Evolutionary conservation across 768 basidiomycete species (phyloP).

Genomic region (Cystofilobasidium ferigula): DNA sequence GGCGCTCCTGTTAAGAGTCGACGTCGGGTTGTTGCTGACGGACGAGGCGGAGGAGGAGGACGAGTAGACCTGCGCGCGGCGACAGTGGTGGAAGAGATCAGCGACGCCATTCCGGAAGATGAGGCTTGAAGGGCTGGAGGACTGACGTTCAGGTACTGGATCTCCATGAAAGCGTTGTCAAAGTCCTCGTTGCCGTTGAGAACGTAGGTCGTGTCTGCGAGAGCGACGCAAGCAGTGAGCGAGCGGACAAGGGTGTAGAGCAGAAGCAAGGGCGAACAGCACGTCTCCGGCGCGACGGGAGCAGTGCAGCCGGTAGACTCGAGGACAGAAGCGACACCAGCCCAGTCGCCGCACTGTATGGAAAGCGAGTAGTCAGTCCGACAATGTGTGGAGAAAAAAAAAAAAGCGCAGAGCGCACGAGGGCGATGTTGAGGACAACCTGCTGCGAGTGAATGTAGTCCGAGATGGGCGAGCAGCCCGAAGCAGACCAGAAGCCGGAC

Average conservation of each 20-base stretch:
- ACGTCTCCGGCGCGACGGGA: neutral
- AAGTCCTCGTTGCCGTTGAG: neutral
- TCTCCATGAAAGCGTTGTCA: slow-evolving; percentile 12
- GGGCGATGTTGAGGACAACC: slow-evolving; percentile 5
- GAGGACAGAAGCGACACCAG: neutral
- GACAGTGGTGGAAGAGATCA: no score
- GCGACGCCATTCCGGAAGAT: no score
- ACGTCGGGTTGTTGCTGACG: neutral
- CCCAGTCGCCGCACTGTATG: neutral
- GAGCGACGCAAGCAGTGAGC: neutral
- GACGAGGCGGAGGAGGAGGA: neutral
- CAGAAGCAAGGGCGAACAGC: neutral
- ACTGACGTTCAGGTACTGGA: slow-evolving; percentile 12
- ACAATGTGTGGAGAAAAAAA: neutral
- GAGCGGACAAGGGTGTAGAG: neutral
- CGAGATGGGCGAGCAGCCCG: slow-evolving; percentile 15
- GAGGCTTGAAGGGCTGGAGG: no score
- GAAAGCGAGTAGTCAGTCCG: neutral
- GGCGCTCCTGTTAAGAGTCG: neutral
- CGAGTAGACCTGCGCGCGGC: no score
- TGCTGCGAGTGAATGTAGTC: slow-evolving; percentile 1
- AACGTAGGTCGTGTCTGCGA: neutral
- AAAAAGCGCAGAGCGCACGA: neutral
- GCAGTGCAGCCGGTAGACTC: neutral
- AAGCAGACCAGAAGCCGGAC: neutral